phyloP scores from a whole-genome alignment of 768 basidiomycete species.

The Crassisporium funariophilum region DNA sequence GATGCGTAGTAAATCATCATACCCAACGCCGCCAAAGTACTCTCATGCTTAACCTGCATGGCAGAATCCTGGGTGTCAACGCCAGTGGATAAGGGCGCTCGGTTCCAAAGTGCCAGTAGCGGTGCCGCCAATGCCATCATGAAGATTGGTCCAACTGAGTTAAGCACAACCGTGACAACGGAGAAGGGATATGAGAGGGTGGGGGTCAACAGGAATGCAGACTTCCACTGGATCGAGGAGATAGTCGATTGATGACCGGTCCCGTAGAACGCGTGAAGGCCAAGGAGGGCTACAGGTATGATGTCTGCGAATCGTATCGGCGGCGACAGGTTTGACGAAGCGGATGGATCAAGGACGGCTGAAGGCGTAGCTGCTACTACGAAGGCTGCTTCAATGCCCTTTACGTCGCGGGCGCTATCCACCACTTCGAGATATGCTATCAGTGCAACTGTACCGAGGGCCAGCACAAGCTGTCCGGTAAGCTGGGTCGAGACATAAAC shows the following conservation, averaged over 20 bases:
- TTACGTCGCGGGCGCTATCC: constrained; percentile 79
- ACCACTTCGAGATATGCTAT: constrained; percentile 79
- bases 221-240: constrained; percentile 93
- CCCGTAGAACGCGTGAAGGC: constrained; percentile 74
- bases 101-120: constrained; percentile 82
- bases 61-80: constrained; percentile 21
- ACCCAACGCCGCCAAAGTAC: constrained; percentile 57
- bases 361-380: constrained; percentile 46
- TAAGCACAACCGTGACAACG: constrained; percentile 70
- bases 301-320: constrained; percentile 64
- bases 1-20: constrained; percentile 70
- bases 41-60: constrained; percentile 38
- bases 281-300: constrained; percentile 74
- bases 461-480: constrained; percentile 80
- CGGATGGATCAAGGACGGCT: constrained; percentile 37
- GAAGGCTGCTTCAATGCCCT: constrained; percentile 53
- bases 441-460: constrained; percentile 61
- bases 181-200: constrained; percentile 74
- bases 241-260: constrained; percentile 94
- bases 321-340: constrained; percentile 30
- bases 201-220: constrained; percentile 80
- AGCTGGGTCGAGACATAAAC: constrained; percentile 73
- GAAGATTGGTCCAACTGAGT: constrained; percentile 75
- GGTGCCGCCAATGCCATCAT: constrained; percentile 68
- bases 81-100: constrained; percentile 54